These are phyloP conservation scores for Blastobotrys apis DNA, from an alignment of 1,139 yeast genomes.

Conservation along the genomic window DNA sequence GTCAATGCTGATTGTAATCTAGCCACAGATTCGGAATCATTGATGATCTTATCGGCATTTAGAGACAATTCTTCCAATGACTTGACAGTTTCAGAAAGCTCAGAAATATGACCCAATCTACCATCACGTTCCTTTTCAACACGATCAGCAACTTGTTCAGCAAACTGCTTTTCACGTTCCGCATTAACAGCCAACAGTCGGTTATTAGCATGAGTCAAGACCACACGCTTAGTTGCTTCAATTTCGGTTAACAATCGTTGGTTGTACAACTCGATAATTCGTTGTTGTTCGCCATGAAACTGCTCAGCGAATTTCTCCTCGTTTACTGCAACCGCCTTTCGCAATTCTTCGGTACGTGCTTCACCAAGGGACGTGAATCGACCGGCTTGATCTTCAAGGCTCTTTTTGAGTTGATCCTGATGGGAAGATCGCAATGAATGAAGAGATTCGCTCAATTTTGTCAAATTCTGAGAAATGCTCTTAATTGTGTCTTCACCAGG, in stretches of 20 bases:
- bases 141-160: slow-evolving; percentile 55
- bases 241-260: slow-evolving; percentile 61
- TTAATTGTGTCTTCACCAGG: slow-evolving; percentile 30
- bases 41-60: slow-evolving; percentile 54
- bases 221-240: slow-evolving; percentile 62
- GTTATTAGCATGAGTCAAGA: slow-evolving; percentile 72
- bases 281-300: slow-evolving; percentile 58
- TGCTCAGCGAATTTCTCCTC: slow-evolving; percentile 53
- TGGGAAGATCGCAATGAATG: slow-evolving; percentile 24
- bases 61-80: slow-evolving; percentile 57
- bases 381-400: slow-evolving; percentile 26
- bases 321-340: slow-evolving; percentile 44
- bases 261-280: slow-evolving; percentile 60
- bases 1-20: slow-evolving; percentile 54
- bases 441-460: slow-evolving; percentile 30
- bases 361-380: slow-evolving; percentile 28
- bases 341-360: slow-evolving; percentile 29
- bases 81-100: slow-evolving; percentile 53
- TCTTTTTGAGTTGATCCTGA: slow-evolving; percentile 27
- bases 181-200: slow-evolving; percentile 67
- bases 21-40: slow-evolving; percentile 52
- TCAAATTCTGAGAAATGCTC: slow-evolving; percentile 28
- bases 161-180: slow-evolving; percentile 68
- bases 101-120: slow-evolving; percentile 64
- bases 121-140: slow-evolving; percentile 81